A percentile compares a stretch with the other conserved stretches of the same genome.
Evolutionary conservation across 1,284 basidiomycete genomes (phyloP).

Genomic region (Microbotryum violaceum): DNA sequence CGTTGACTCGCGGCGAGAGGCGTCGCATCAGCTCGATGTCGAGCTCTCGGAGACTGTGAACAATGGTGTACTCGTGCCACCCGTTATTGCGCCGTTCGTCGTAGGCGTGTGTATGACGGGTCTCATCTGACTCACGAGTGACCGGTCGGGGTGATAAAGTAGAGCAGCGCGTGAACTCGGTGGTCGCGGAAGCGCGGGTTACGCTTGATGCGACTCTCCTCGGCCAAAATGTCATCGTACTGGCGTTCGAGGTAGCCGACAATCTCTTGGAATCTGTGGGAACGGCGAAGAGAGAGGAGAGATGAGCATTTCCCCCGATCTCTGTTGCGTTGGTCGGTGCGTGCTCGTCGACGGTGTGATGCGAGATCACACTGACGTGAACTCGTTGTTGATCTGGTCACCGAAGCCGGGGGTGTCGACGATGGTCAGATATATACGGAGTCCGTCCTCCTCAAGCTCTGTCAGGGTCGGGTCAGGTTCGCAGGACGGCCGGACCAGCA

Average conservation of each 20-base stretch:
- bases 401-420: slow-evolving; percentile 99
- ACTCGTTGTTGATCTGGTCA: slow-evolving; percentile 98
- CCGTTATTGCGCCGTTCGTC: no score
- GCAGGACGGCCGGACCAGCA: slow-evolving; percentile 44
- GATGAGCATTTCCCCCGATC: neutral
- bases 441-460: slow-evolving; percentile 98
- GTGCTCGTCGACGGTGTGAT: neutral
- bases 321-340: neutral
- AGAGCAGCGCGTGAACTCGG: slow-evolving; percentile 82
- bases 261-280: slow-evolving; percentile 82
- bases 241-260: slow-evolving; percentile 95
- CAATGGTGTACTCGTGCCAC: neutral
- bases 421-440: slow-evolving; percentile 94
- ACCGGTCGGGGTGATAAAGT: slow-evolving; percentile 94
- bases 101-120: no score
- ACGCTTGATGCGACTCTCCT: slow-evolving; percentile 99
- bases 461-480: slow-evolving; percentile 3
- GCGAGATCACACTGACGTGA: slow-evolving; percentile 65
- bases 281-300: neutral
- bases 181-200: slow-evolving; percentile 99
- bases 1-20: slow-evolving; percentile 92
- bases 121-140: slow-evolving; percentile 51
- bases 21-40: slow-evolving; percentile 98
- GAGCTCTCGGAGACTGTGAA: slow-evolving; percentile 79
- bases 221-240: slow-evolving; percentile 98